Base-by-base conservation (phyloP, 23 red algal genomes). In the Gracilaria gracilis region DNA sequence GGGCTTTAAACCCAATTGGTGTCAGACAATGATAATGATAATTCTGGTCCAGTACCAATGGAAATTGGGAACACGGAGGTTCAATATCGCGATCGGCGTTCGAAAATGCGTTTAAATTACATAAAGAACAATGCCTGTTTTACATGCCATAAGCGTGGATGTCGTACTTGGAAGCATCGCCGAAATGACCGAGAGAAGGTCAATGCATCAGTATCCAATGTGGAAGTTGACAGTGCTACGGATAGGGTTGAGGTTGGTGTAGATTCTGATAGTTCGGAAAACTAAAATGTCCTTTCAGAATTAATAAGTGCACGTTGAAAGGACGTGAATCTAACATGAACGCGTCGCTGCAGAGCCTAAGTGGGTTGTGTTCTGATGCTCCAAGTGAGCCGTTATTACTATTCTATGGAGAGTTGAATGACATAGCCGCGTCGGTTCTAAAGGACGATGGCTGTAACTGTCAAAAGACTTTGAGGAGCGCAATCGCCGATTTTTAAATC, bases 121-220 rank as follows among this genome's bases (percentile, higher is more conserved):
- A 62, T 51, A 8, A 47, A 55, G 12, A 84, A 66, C 40, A 66
- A 84, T 23, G 80, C 80, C 9, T 84, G 80, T 25, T 87, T 87
- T n/a, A 51, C 2, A 3, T 87, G 62, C 28, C 67, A 87, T 8
- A 87, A 69, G 37, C 3, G 5, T 34, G 83, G 23, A 11, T 87
- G 83, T 42, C 35, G 83, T 19, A 64, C 83, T 2, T 87, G 83
- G 83, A 87, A 87, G 44, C 83, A 75, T 64, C 64, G 40, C 35
- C 28, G 14, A 21, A 25, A 32, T 1, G 37, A 50, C 21, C 2
- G 20, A 2, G 38, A 27, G 6, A 31, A 71, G 24, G 44, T 21
- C 20, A n/a, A n/a, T n/a, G n/a, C 55, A 19, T 5, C 61, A 8
- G 38, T 67, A 3, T 16, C 72, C 42, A 77, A 51, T 27, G 20